Evolutionary conservation across 257 asterid species (phyloP), one percentile per base, ranked within the genome.

Genomic region (Verbena officinalis): DNA sequence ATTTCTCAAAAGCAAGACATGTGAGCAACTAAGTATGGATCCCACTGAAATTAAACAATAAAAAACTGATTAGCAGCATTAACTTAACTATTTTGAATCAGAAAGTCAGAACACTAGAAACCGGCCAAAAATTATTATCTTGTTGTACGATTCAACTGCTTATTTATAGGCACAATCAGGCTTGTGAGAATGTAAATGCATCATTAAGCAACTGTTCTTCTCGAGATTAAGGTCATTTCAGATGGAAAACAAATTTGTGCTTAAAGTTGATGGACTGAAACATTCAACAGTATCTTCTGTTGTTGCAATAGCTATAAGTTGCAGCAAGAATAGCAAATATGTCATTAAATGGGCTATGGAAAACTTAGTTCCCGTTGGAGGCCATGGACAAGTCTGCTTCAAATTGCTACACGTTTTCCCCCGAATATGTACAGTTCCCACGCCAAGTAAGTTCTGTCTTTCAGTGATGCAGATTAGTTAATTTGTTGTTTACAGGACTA

Each of bases 371-470:
- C 75, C 69, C 31, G 51, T 39, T 3, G 64, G 21, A 22, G 64
- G 36, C 19, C 57, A 46, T 1, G 58, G 10, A 61, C 58, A 70
- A 24, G 21, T 70, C 58, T 55, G 64, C 64, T 69, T 69, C 68
- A 59, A 69, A 36, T 51, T 69, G 68, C 31, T 59, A 13, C 74
- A 69, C 30, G 68, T 69, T 36, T 67, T 68, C 43, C 66, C 73
- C 15, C 20, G 7, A 27, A 68, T 68, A 30, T n/a, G 21, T 36
- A 9, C 12, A 14, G 73, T 68, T 17, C 73, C 67, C 13, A 33
- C 52, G 1, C 73, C 67, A 4, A 9, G 69, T 60, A 52, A 60
- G 69, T 45, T 51, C 19, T 31, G 38, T 13, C 15, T 51, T 51
- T 51, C 22, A 10, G 14, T 49, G 24, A 17, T 7, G 14, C 13